Evolutionary conservation across 306 rosid genomes (phyloP), one percentile per base, ranked within the genome.

Genomic region (Potentilla sterilis): DNA sequence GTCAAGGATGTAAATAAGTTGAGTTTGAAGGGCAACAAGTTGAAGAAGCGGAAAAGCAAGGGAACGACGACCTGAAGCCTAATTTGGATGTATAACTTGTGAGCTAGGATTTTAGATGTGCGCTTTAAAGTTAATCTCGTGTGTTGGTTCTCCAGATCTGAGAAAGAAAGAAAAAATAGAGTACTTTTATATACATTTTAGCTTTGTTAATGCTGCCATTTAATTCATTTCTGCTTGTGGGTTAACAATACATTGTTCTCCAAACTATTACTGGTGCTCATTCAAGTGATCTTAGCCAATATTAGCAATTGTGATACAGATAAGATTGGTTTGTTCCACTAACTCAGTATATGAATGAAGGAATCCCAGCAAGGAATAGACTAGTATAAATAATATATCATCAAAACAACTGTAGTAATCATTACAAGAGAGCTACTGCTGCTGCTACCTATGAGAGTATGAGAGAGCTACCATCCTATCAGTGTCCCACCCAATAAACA

Each of bases 1-100:
- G 83, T 47, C 10, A 83, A 80, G 72, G 83, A 68, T 21, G 81
- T 48, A 12, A 74, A 67, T 35, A 83, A 57, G 12, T 52, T 73
- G 34, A 64, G 44, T 67, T 28, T 76, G 0, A 85, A 78, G 42
- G 85, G 47, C 14, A 80, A 85, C 28, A 84, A 70, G 16, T 43
- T 35, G 62, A 85, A 73, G 76, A 64, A 59, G 54, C 63, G 24
- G 21, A 75, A 72, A 47, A 68, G 15, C 22, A 79, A 24, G 55
- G 73, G 12, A 13, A 73, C 43, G 46, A 87, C 94, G 58, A 74
- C 76, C 75, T 19, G 46, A 51, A 51, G 22, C 66, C 41, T 67
- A 34, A 37, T 46, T 24, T 32, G 35, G 35, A 9, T 67, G 28
- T 28, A 22, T 34, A 63, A 40, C 64, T 6, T 4, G 2, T 6